Conservation (phyloP, 2,329 filamentous ascomycete genomes). For the Cercospora brassicicola region DNA sequence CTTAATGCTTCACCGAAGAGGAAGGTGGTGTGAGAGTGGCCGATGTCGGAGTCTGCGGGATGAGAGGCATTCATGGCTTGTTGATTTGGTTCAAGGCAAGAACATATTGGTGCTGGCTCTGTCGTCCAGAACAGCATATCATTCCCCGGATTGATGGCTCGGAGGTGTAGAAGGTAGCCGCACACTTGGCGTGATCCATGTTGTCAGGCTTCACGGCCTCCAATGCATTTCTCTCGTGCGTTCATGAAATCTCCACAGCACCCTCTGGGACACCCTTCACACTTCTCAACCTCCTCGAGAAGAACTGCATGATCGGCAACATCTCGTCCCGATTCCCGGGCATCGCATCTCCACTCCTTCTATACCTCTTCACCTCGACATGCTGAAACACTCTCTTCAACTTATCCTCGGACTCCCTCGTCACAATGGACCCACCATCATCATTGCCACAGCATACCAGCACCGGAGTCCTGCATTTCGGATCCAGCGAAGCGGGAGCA, state of each 20-base stretch:
- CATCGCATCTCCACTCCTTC: slow-evolving; percentile 73
- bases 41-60: neutral
- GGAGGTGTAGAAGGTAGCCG: too few species aligned
- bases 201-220: too few species aligned
- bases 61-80: neutral
- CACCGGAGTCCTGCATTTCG: slow-evolving; percentile 63
- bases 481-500: slow-evolving; percentile 43
- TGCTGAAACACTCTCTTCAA: slow-evolving; percentile 57
- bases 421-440: slow-evolving; percentile 50
- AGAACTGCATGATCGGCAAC: slow-evolving; percentile 83
- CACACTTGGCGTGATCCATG: too few species aligned
- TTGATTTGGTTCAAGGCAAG: too few species aligned
- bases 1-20: neutral
- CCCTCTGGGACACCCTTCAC: slow-evolving; percentile 55
- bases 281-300: slow-evolving; percentile 64
- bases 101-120: too few species aligned
- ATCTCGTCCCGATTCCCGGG: slow-evolving; percentile 81
- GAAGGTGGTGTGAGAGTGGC: neutral
- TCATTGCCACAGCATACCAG: slow-evolving; percentile 60
- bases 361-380: slow-evolving; percentile 69
- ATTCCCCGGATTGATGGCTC: too few species aligned
- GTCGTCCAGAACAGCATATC: too few species aligned
- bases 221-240: neutral
- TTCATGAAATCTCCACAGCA: slow-evolving; percentile 49
- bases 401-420: slow-evolving; percentile 62